Percentiles rank a stretch among this genome's conserved stretches.
These are phyloP conservation scores for Auricularia heimuer DNA, from an alignment of 768 basidiomycete genomes.

Conservation along the genomic window DNA sequence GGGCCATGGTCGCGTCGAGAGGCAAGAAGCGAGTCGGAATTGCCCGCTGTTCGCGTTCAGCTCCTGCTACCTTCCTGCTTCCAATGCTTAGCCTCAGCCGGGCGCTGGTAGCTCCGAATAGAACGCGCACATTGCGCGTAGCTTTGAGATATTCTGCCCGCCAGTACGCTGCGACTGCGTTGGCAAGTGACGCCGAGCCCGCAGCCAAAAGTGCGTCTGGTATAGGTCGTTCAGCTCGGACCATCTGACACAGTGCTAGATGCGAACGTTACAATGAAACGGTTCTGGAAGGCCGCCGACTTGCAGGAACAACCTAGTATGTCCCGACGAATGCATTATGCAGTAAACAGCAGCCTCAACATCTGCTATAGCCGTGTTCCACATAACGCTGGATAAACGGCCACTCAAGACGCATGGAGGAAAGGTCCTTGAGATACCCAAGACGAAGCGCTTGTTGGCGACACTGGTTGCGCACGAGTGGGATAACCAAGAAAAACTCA, in stretches of 20 bases:
- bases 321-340: slow-evolving; percentile 6
- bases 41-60: no score
- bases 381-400: slow-evolving; percentile 73
- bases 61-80: no score
- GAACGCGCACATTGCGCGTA: not conserved
- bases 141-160: not conserved
- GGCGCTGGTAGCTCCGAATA: not conserved
- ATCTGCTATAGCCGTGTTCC: slow-evolving; percentile 26
- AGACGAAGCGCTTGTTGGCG: slow-evolving; percentile 60
- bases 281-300: slow-evolving; percentile 93
- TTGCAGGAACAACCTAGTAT: slow-evolving; percentile 42
- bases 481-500: slow-evolving; percentile 79
- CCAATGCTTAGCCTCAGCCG: not conserved
- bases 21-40: not conserved
- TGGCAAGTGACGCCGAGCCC: not conserved
- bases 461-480: slow-evolving; percentile 89
- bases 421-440: slow-evolving; percentile 61
- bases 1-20: slow-evolving; percentile 1
- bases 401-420: slow-evolving; percentile 84
- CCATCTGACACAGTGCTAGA: slow-evolving; percentile 34
- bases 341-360: slow-evolving; percentile 12
- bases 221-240: not conserved
- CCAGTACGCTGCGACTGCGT: not conserved
- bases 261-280: slow-evolving; percentile 73
- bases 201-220: slow-evolving; percentile 1